phyloP scores from a whole-genome alignment of 331 rosid species.

The Acacia pycnantha region DNA sequence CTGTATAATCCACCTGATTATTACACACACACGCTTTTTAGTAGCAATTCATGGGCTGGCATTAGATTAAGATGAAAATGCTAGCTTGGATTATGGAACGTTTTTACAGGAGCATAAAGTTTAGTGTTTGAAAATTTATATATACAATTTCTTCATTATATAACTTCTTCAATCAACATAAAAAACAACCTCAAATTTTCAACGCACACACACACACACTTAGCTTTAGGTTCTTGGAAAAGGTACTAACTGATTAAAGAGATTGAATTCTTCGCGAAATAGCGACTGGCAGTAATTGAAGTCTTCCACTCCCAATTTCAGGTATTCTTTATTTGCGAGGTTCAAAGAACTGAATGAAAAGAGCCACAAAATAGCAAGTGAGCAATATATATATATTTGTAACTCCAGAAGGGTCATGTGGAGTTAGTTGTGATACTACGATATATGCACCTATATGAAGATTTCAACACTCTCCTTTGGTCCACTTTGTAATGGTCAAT shows the following conservation, averaged over 20 bases:
- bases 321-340: not conserved
- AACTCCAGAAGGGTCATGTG: not conserved
- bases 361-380: not conserved
- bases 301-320: not conserved
- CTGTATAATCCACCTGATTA: not conserved
- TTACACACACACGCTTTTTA: too few species aligned
- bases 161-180: too few species aligned
- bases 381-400: not conserved
- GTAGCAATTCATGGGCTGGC: too few species aligned
- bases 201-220: too few species aligned
- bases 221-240: too few species aligned
- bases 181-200: too few species aligned
- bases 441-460: not conserved
- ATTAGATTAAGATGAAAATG: too few species aligned
- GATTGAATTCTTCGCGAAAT: not conserved
- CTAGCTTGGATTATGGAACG: too few species aligned
- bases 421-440: not conserved
- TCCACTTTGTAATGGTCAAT: not conserved
- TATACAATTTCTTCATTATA: too few species aligned
- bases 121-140: too few species aligned
- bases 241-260: not conserved
- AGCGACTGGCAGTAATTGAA: not conserved
- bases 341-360: slow-evolving; percentile 22
- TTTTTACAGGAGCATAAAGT: too few species aligned
- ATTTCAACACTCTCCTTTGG: not conserved